A percentile compares a stretch with the other conserved stretches of the same genome.
phyloP scores from a whole-genome alignment of 1,284 basidiomycete species.

The Neotropicomus parvogracilis region DNA sequence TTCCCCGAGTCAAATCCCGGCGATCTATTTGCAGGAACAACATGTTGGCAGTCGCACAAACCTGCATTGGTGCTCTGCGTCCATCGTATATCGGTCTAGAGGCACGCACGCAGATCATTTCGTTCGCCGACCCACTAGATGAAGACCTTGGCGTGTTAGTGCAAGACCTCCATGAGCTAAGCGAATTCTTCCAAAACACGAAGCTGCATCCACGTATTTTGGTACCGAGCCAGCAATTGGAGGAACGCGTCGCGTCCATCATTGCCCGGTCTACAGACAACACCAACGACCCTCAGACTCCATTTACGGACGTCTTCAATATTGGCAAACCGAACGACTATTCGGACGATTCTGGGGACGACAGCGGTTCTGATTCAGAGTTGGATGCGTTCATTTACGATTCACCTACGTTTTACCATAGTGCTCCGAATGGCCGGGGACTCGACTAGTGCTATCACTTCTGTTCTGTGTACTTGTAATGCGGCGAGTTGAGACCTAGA shows the following conservation, averaged over 20 bases:
- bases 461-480: slow-evolving; percentile 1
- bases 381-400: slow-evolving; percentile 70
- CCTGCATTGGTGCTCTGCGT: slow-evolving; percentile 69
- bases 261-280: slow-evolving; percentile 69
- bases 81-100: slow-evolving; percentile 72
- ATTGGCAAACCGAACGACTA: slow-evolving; percentile 45
- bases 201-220: slow-evolving; percentile 29
- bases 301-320: slow-evolving; percentile 73
- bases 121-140: slow-evolving; percentile 37
- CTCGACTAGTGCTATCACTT: slow-evolving; percentile 27
- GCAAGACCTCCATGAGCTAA: slow-evolving; percentile 82
- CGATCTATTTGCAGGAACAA: slow-evolving; percentile 69
- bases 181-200: slow-evolving; percentile 77
- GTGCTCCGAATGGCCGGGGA: slow-evolving; percentile 40
- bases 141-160: slow-evolving; percentile 83
- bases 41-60: slow-evolving; percentile 80
- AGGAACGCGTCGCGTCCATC: slow-evolving; percentile 75
- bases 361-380: slow-evolving; percentile 58
- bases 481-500: slow-evolving; percentile 1
- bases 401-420: slow-evolving; percentile 43
- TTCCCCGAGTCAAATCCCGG: slow-evolving; percentile 62
- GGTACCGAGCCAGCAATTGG: slow-evolving; percentile 56
- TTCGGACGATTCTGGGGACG: slow-evolving; percentile 46
- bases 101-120: slow-evolving; percentile 44
- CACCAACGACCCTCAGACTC: slow-evolving; percentile 59